Percentiles rank a stretch among this genome's conserved stretches.
Evolutionary conservation across 2,329 filamentous ascomycete genomes (phyloP).

Genomic region (Calonectria hawksworthii): DNA sequence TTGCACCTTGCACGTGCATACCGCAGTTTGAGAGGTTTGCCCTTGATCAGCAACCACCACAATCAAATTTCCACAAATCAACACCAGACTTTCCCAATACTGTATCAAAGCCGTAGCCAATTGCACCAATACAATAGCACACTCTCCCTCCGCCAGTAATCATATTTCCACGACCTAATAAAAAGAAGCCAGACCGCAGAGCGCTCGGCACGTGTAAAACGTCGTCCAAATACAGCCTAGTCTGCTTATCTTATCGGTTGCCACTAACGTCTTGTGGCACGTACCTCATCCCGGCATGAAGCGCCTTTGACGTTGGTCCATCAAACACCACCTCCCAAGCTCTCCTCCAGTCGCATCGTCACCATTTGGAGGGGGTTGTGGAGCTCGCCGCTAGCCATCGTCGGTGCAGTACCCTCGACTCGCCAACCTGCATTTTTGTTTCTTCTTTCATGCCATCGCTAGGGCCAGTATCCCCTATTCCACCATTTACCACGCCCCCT

Average conservation of each 20-base stretch:
- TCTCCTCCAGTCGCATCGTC: constrained; percentile 23
- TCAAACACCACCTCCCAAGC: constrained; percentile 28
- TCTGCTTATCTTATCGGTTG: constrained; percentile 27
- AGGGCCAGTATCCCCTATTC: neutral
- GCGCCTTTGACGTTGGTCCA: constrained; percentile 16
- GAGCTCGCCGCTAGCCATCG: neutral
- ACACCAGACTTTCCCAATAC: neutral
- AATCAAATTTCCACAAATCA: neutral
- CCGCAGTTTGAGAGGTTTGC: neutral
- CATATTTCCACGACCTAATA: neutral
- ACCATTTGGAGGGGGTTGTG: constrained; percentile 2
- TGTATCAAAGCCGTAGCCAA: neutral
- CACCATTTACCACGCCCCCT: constrained; percentile 15
- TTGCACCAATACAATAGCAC: neutral
- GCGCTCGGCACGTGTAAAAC: constrained; percentile 24
- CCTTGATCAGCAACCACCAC: constrained; percentile 2
- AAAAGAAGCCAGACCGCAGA: neutral
- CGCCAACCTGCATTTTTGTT: neutral
- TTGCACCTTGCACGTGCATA: constrained; percentile 10
- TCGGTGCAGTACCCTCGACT: neutral
- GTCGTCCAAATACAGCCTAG: constrained; percentile 18
- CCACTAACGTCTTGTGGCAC: constrained; percentile 25
- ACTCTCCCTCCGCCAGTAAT: neutral
- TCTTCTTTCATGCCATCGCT: constrained; percentile 13
- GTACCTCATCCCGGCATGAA: constrained; percentile 22